Base-by-base conservation (phyloP, 192 early-diverging fungal species). In the Coemansia sp. region DNA sequence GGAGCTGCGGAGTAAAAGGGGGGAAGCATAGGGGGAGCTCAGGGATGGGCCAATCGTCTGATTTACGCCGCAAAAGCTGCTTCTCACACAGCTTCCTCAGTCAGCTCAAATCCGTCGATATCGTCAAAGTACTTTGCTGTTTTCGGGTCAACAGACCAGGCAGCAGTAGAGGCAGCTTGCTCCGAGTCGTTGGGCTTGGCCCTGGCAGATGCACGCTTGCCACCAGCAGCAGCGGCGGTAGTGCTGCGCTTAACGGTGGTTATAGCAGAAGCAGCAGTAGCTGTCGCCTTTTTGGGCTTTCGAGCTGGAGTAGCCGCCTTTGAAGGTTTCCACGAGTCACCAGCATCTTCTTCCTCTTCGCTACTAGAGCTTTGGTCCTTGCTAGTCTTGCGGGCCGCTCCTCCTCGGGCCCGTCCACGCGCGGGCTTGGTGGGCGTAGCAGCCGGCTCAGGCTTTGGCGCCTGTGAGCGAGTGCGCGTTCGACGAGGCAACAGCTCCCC, bases 61-160 rank as follows among this genome's bases (percentile, higher is more conserved):
- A 49, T 49, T 49, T 19, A 19, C 47, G 47, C 19, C 47, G 23
- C 47, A 19, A 61, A 9, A n/a, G 5, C 10, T 3, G 6, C 9
- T 17, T 61, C 6, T 61, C 32, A 72, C 4, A 66, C 69, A 7
- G 44, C 42, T 30, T 77, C 75, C 43, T 77, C 75, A 11, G 55
- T 69, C 17, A 77, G 62, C 40, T 77, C 26, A 32, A 68, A 77
- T 26, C 39, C 65, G 40, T 77, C 75, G 38, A 77, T 77, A 32
- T 77, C 75, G 62, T 77, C 66, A 65, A 77, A 77, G 43, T 60
- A 42, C 19, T 63, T 63, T 37, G 73, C 59, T 7, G 59, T 61
- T 19, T 61, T 61, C 2, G 59, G n/a, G 37, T 61, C 59, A 40
- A 61, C 37, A 21, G 17, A 10, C 59, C 59, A 61, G 5, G 57